Base-by-base conservation (phyloP, 2,329 filamentous ascomycete species). In the Fusarium nanum region DNA sequence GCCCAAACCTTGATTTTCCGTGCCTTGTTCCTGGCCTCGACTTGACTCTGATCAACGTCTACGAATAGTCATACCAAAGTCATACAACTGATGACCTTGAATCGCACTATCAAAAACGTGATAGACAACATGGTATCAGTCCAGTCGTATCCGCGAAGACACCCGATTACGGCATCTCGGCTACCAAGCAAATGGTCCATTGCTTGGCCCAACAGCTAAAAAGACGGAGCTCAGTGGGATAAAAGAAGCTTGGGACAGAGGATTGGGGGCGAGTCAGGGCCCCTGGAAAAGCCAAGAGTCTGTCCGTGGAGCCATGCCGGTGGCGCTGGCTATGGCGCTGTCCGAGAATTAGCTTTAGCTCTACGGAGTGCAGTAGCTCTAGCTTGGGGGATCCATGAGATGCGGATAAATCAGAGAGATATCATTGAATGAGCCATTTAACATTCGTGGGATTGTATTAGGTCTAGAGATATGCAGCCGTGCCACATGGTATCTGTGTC, bases 121-220 rank as follows among this genome's bases (percentile, higher is more conserved):
- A 53, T 25, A n/a, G 34, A 41, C 30, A 44, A 34, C 28, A 32
- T 56, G 49, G 44, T 13, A 41, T 44, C 16, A 30, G 18, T 28
- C 37, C 16, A 30, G 25, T 28, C 37, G 27, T 55, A 45, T 44
- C 52, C 52, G 37, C 32, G 50, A 54, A 41, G 34, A 48, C 40
- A 63, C 67, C 52, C 44, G 67, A 70, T 54, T 44, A 70, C 67
- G 67, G 67, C 42, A 60, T 46, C 42, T 71, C 67, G 67, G 67
- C 67, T 59, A 60, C 67, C 67, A 71, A 68, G 63, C 44, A 48
- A 50, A 56, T 25, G 55, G 45, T 44, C 27, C 18, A 46, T 55
- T 46, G 46, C 67, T 58, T 48, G 56, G 56, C 60, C 46, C 23
- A 45, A 56, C 42, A 20, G 50, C 20, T 37, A 48, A 27, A 42